These are phyloP conservation scores for Cantharellus cinnabarinus DNA, from an alignment of 768 basidiomycete species.

Conservation along the genomic window DNA sequence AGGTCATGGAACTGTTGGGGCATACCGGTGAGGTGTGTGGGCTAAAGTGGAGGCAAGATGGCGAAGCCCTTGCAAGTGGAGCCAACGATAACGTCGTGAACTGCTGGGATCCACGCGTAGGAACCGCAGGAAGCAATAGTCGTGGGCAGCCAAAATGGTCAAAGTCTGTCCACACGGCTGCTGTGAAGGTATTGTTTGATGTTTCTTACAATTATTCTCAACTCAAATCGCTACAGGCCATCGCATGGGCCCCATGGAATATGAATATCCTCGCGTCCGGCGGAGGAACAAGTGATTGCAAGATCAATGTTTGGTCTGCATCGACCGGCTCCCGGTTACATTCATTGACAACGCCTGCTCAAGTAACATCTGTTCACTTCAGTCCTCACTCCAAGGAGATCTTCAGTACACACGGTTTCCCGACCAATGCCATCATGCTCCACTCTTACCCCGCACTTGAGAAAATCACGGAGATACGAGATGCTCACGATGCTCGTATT, in stretches of 20 bases:
- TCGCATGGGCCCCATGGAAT: constrained; percentile 98
- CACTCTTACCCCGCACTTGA: constrained; percentile 74
- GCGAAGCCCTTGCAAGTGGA: constrained; percentile 79
- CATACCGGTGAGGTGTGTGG: constrained; percentile 91
- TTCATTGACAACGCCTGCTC: constrained; percentile 67
- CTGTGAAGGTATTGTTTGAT: constrained; percentile 24
- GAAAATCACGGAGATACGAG: constrained; percentile 65
- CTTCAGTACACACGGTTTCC: constrained; percentile 84
- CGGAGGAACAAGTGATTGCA: constrained; percentile 86
- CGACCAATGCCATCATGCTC: constrained; percentile 63
- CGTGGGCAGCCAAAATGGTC: constrained; percentile 59
- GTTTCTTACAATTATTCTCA: not conserved
- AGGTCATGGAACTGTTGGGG: constrained; percentile 74
- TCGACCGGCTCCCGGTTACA: constrained; percentile 84
- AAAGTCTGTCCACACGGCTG: constrained; percentile 78
- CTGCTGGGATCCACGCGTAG: constrained; percentile 80
- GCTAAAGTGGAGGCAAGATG: constrained; percentile 71
- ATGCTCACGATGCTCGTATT: constrained; percentile 85
- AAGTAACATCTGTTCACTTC: constrained; percentile 83
- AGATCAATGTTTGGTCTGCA: constrained; percentile 77
- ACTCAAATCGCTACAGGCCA: constrained; percentile 30
- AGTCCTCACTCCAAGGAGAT: constrained; percentile 77
- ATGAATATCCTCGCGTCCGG: constrained; percentile 77
- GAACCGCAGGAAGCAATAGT: constrained; percentile 21
- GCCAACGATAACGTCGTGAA: constrained; percentile 98